Conservation (phyloP, 345 rosid species). For the Viola odorata region DNA sequence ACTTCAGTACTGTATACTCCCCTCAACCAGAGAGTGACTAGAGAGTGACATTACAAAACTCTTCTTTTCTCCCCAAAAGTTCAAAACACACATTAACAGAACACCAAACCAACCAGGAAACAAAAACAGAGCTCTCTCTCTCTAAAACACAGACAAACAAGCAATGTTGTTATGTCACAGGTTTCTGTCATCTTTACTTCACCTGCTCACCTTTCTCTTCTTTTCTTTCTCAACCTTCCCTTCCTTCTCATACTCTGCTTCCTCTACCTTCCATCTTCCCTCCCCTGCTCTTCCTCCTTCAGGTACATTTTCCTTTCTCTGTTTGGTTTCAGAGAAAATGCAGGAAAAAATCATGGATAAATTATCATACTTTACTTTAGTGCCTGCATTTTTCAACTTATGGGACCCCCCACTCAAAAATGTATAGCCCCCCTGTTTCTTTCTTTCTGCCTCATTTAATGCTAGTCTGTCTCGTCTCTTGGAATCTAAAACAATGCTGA, state of each 20-base stretch:
- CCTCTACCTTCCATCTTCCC: conserved; percentile 33
- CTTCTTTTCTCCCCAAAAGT: too few relatives aligned
- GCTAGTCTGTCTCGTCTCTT: conserved; percentile 5
- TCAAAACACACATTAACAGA: not conserved
- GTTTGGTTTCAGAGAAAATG: conserved; percentile 27
- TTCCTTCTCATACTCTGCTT: conserved; percentile 39
- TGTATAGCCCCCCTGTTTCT: not conserved
- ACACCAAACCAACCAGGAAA: not conserved
- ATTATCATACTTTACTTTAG: not conserved
- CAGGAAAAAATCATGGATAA: not conserved
- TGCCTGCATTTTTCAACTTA: not conserved
- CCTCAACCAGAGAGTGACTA: not conserved
- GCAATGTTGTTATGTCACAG: conserved; percentile 19
- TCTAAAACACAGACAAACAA: not conserved
- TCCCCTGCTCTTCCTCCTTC: conserved; percentile 37
- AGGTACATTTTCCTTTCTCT: conserved; percentile 34
- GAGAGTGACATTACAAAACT: not conserved
- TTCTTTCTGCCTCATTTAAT: conserved; percentile 5
- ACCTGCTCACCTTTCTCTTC: conserved; percentile 24
- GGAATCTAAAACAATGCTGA: not conserved
- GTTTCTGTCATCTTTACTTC: conserved; percentile 19
- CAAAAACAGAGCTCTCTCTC: conserved; percentile 5
- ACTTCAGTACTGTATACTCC: too few relatives aligned
- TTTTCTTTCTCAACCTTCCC: conserved; percentile 21
- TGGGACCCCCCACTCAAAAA: not conserved